Evolutionary conservation across 805 yeast species (phyloP).

Genomic region (Kodamaea leandrae): DNA sequence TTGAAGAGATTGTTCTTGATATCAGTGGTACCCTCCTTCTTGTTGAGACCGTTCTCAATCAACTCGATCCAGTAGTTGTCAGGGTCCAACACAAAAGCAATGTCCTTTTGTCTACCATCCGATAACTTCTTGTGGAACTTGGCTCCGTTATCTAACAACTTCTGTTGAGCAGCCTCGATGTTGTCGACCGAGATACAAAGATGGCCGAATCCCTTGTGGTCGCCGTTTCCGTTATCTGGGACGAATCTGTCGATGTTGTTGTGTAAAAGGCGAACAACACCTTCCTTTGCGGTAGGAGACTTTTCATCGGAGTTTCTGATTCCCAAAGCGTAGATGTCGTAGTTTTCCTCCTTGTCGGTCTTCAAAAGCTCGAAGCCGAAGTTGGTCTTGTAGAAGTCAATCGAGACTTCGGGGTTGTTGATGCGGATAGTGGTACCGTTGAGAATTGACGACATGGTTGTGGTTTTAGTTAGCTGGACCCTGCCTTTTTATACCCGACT

Average conservation of each 20-base stretch:
- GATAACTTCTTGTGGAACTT: constrained; percentile 75
- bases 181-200: constrained; percentile 85
- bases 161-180: constrained; percentile 58
- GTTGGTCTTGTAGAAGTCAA: constrained; percentile 68
- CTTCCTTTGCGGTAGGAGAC: constrained; percentile 29
- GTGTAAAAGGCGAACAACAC: constrained; percentile 83
- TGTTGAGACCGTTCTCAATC: constrained; percentile 53
- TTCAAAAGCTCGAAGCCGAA: constrained; percentile 70
- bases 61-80: constrained; percentile 97
- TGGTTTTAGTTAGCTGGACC: background rate
- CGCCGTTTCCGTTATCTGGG: constrained; percentile 79
- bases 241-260: constrained; percentile 46
- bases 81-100: constrained; percentile 94
- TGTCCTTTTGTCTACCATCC: constrained; percentile 90
- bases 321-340: constrained; percentile 68
- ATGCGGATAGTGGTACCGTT: constrained; percentile 65
- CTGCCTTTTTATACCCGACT: background rate
- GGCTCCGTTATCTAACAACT: constrained; percentile 61
- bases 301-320: constrained; percentile 31
- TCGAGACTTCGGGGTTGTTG: constrained; percentile 71
- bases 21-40: constrained; percentile 41
- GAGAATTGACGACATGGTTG: constrained; percentile 4
- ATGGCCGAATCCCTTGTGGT: constrained; percentile 91
- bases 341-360: constrained; percentile 52
- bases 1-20: constrained; percentile 55